Base-by-base conservation (phyloP, 2,329 filamentous ascomycete species). In the Scorias spongiosa region DNA sequence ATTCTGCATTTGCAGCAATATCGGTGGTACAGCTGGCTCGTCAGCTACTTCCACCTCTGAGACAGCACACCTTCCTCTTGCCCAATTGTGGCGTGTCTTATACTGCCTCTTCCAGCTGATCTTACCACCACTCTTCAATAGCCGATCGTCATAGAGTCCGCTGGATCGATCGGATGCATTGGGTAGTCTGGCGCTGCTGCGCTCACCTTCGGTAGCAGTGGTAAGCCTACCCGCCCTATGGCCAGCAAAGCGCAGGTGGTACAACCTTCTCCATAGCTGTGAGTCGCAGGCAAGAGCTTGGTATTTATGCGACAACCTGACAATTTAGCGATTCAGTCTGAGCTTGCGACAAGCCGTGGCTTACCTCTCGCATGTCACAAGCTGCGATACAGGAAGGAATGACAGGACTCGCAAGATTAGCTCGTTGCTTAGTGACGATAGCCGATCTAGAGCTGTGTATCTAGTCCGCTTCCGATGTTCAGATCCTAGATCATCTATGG, bases 101-200 rank as follows among this genome's bases (percentile, higher is more conserved):
- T 93, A 96, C 55, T 91, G 83, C 48, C 76, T 74, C 66, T 93
- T 93, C 88, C 88, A 95, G 57, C 91, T 76, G 40, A 75, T 79
- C 15, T 64, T 56, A 5, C 58, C 61, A 10, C 68, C 69, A 46
- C 65, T 63, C 44, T 63, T 65, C 17, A 81, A 70, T 7, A 75
- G 57, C 46, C 73, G 68, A 32, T 72, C 67, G 48, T 81, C 75
- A 42, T 78, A 74, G 29, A 77, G 61, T 78, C 78, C 81, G 32
- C 9, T 36, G 5, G 11, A 15, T 9, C 32, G 32, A 36, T 15
- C 9, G 12, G 15, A 12, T 5, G 11, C 15, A 15, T 12, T 36
- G 12, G 15, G 9, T 15, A 5, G 32, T 58, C 68, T 73, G 10
- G 75, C 74, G 8, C 72, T 56, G 17, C 61, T 57, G 11, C 55